Evolutionary conservation across 2,329 filamentous ascomycete species (phyloP), one percentile per base, ranked within the genome.

Genomic region (Fusarium cicatricum): DNA sequence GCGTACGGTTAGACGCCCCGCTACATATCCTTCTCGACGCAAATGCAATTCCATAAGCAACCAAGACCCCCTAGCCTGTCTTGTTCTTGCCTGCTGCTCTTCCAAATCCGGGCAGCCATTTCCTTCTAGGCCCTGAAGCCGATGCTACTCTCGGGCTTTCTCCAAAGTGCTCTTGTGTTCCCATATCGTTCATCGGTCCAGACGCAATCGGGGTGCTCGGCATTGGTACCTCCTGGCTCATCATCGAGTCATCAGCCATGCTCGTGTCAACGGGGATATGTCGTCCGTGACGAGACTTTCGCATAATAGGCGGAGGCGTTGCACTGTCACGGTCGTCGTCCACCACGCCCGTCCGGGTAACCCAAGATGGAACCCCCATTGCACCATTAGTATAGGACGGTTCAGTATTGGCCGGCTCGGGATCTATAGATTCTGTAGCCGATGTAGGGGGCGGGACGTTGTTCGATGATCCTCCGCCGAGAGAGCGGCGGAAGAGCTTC

Each of bases 291-390:
- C 74, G 73, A 17, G 69, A 72, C 44, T 79, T 81, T 14, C 82
- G 76, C 74, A 80, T 71, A 44, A 86, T 86, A 2, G 83, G 83
- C 5, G 83, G 83, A 3, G 83, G 83, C 8, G 83, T 86, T 1
- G 82, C 80, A 26, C 83, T 79, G 2, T 74, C 69, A 4, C 76
- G 69, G 10, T 82, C 80, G 4, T 81, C 79, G 1, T 79, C 78
- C 0, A 62, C 52, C 0, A 70, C 53, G 3, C 73, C 70, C 12
- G 62, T 70, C 14, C 77, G 71, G 46, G 70, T 73, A 7, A 71
- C 71, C 75, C 73, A 80, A 9, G 73, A 78, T 9, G 73, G 78
- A 31, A 76, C 66, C 7, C 77, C 79, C 45, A 78, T 74, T 1
- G 64, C 47, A 7, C 62, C 49, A 26, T 67, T 65, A 33, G 55